These are phyloP conservation scores for Amanita fuliginea DNA, from an alignment of 768 basidiomycete genomes.

Conservation along the genomic window DNA sequence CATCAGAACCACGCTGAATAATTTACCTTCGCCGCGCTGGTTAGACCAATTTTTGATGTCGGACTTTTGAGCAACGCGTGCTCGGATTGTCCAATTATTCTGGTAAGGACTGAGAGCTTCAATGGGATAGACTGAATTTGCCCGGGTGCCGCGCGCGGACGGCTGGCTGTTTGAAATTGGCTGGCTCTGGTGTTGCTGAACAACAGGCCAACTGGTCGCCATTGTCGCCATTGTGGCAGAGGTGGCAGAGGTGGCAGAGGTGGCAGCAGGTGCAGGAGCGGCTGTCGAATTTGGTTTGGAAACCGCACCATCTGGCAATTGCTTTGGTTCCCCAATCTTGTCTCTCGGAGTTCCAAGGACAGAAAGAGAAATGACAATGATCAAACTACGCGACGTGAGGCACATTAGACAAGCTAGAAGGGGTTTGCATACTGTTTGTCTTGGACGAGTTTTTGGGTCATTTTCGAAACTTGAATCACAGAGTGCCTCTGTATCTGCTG, in stretches of 20 bases:
- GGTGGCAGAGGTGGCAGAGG: background rate
- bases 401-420: background rate
- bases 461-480: constrained; percentile 59
- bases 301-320: constrained; percentile 11
- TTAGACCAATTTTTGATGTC: constrained; percentile 91
- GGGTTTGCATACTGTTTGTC: constrained; percentile 56
- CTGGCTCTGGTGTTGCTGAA: constrained; percentile 11
- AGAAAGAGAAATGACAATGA: constrained; percentile 66
- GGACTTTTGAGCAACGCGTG: constrained; percentile 79
- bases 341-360: constrained; percentile 40
- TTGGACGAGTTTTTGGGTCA: constrained; percentile 77
- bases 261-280: background rate
- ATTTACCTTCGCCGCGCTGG: constrained; percentile 82
- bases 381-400: constrained; percentile 37
- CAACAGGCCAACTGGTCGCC: constrained; percentile 6
- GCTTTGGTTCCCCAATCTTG: constrained; percentile 63
- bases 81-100: constrained; percentile 98
- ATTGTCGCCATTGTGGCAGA: background rate
- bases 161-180: constrained; percentile 9
- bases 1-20: constrained; percentile 90
- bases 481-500: constrained; percentile 53
- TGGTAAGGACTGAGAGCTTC: constrained; percentile 94
- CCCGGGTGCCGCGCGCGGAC: constrained; percentile 17
- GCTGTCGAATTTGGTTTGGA: constrained; percentile 3
- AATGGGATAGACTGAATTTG: constrained; percentile 56